These are phyloP conservation scores for Acanthamoeba sp. DNA, from an alignment of 208 protist species.

Conservation along the genomic window DNA sequence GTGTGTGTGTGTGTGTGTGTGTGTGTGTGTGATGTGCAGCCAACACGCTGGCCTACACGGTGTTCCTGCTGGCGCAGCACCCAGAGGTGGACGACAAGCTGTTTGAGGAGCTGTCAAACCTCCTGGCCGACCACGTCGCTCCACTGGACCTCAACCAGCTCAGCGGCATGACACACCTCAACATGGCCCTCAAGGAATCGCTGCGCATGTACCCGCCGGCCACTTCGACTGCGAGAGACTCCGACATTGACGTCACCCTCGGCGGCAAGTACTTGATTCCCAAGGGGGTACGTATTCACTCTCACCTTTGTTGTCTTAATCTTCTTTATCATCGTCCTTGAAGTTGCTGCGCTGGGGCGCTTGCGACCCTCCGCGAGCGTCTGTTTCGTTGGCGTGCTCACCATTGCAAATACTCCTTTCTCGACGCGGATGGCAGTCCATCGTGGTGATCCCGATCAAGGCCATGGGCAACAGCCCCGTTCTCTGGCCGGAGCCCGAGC, in stretches of 20 bases:
- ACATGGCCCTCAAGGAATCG: slow-evolving; percentile 64
- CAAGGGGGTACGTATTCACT: background rate
- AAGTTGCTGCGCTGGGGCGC: too few species aligned
- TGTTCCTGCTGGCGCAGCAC: slow-evolving; percentile 50
- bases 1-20: too few species aligned
- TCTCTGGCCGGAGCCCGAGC: background rate
- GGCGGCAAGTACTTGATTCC: slow-evolving; percentile 54
- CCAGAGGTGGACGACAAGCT: slow-evolving; percentile 51
- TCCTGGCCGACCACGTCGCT: background rate
- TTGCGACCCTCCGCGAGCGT: too few species aligned
- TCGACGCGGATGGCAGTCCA: too few species aligned
- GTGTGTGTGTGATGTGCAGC: too few species aligned
- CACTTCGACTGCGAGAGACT: background rate
- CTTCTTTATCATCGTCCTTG: background rate
- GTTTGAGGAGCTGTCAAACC: slow-evolving; percentile 9
- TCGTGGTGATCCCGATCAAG: slow-evolving; percentile 6
- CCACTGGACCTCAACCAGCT: slow-evolving; percentile 43
- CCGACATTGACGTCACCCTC: background rate
- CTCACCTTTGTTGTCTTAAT: background rate
- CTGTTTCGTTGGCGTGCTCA: background rate
- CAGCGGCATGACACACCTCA: slow-evolving; percentile 12
- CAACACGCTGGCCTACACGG: slow-evolving; percentile 54
- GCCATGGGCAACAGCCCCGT: background rate
- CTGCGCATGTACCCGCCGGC: slow-evolving; percentile 51
- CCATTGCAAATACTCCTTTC: too few species aligned